Conservation (phyloP, 306 rosid species). For the Ochetophila trinervis region DNA sequence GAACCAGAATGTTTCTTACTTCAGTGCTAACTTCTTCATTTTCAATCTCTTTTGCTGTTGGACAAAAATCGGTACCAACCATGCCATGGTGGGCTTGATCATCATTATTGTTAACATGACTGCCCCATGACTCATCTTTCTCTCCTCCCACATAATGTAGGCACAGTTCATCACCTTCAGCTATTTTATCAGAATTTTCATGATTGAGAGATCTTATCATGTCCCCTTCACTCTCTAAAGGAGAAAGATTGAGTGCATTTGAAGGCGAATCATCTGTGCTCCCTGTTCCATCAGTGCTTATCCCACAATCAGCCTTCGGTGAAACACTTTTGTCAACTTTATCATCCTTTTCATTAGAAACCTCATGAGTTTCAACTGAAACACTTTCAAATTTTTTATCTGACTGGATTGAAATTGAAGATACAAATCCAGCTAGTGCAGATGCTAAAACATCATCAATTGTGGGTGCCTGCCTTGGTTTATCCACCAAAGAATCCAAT, state of each 20-base stretch:
- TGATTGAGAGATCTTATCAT: conserved; percentile 18
- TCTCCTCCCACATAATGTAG: conserved; percentile 13
- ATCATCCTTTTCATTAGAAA: conserved; percentile 48
- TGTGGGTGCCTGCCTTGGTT: conserved; percentile 42
- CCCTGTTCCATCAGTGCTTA: conserved; percentile 19
- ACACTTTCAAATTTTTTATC: conserved; percentile 40
- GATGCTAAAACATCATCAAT: conserved; percentile 79
- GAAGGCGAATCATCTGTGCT: conserved; percentile 24
- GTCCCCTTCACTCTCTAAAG: conserved; percentile 27
- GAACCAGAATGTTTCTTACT: conserved; percentile 18
- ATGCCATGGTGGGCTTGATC: conserved; percentile 10
- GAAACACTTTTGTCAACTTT: conserved; percentile 20
- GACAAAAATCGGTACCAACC: background rate
- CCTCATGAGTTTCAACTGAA: conserved; percentile 52
- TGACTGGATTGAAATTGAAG: conserved; percentile 39
- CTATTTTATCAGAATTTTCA: conserved; percentile 27
- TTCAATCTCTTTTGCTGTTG: conserved; percentile 42
- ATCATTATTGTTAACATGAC: background rate
- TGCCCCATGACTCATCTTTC: conserved; percentile 25
- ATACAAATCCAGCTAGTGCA: conserved; percentile 70
- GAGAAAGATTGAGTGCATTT: conserved; percentile 18
- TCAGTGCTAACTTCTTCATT: conserved; percentile 23
- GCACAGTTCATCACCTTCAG: conserved; percentile 20
- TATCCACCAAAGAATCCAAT: conserved; percentile 31
- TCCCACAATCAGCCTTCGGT: conserved; percentile 21